These are phyloP conservation scores for Penicillium griseofulvum DNA, from an alignment of 2,329 filamentous ascomycete genomes.

Conservation along the genomic window DNA sequence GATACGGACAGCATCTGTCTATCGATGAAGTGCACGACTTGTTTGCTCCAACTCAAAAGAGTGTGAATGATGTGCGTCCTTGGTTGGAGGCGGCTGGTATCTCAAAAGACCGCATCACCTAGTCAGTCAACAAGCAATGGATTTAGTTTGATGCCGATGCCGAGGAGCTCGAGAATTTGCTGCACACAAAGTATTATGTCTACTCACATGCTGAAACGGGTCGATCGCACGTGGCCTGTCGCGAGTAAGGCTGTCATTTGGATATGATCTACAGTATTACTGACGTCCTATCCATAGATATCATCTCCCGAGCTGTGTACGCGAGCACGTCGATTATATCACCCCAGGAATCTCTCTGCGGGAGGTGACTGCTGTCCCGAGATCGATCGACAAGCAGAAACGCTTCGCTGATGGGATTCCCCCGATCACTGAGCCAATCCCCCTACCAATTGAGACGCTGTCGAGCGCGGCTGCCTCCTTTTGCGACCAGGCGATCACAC, in stretches of 20 bases:
- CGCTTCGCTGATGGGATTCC: slow-evolving; percentile 22
- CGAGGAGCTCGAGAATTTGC: slow-evolving; percentile 37
- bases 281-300: slow-evolving; percentile 21
- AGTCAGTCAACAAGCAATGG: slow-evolving; percentile 39
- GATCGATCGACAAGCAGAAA: slow-evolving; percentile 14
- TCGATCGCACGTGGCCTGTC: slow-evolving; percentile 38
- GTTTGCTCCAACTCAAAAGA: slow-evolving; percentile 35
- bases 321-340: slow-evolving; percentile 33
- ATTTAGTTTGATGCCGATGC: slow-evolving; percentile 42
- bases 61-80: slow-evolving; percentile 27
- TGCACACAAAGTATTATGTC: slow-evolving; percentile 41
- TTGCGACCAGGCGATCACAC: slow-evolving; percentile 39
- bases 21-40: slow-evolving; percentile 34
- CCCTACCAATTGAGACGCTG: slow-evolving; percentile 20
- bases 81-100: slow-evolving; percentile 32
- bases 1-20: slow-evolving; percentile 36
- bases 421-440: slow-evolving; percentile 28
- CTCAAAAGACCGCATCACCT: slow-evolving; percentile 22
- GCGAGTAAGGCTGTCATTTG: slow-evolving; percentile 31
- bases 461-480: slow-evolving; percentile 15
- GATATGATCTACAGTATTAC: background rate
- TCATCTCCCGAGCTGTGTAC: slow-evolving; percentile 29
- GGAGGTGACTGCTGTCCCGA: slow-evolving; percentile 25
- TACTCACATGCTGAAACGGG: slow-evolving; percentile 36
- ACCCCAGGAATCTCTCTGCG: slow-evolving; percentile 36